Evolutionary conservation across 306 rosid species (phyloP).

Genomic region (Carpinus viminea): DNA sequence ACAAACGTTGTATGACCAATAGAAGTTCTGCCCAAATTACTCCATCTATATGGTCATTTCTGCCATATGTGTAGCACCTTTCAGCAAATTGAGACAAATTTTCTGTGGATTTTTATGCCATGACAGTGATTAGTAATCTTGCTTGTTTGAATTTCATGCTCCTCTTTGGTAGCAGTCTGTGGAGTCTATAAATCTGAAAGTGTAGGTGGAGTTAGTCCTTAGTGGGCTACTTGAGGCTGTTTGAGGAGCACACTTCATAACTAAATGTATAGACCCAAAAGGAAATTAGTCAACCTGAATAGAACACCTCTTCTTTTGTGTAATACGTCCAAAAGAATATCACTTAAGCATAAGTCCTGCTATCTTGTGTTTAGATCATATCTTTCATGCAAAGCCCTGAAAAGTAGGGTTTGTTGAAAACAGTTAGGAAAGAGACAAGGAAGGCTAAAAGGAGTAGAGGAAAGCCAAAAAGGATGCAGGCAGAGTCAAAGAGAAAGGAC

Average conservation of each 20-base stretch:
- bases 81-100: neutral
- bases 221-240: neutral
- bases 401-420: neutral
- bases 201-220: neutral
- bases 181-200: neutral
- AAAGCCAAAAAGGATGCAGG: neutral
- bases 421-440: neutral
- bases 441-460: neutral
- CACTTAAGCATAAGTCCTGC: neutral
- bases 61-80: neutral
- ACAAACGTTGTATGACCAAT: conserved; percentile 7
- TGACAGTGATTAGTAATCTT: neutral
- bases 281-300: neutral
- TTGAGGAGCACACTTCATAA: neutral
- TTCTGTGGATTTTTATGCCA: neutral
- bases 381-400: neutral
- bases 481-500: neutral
- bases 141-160: neutral
- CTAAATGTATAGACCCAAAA: neutral
- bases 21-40: neutral
- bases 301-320: neutral
- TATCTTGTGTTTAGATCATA: neutral
- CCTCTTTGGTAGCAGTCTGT: neutral
- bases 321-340: neutral
- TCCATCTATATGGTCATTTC: neutral